Evolutionary conservation across 1,284 basidiomycete genomes (phyloP).

Genomic region (Malassezia vespertilionis): DNA sequence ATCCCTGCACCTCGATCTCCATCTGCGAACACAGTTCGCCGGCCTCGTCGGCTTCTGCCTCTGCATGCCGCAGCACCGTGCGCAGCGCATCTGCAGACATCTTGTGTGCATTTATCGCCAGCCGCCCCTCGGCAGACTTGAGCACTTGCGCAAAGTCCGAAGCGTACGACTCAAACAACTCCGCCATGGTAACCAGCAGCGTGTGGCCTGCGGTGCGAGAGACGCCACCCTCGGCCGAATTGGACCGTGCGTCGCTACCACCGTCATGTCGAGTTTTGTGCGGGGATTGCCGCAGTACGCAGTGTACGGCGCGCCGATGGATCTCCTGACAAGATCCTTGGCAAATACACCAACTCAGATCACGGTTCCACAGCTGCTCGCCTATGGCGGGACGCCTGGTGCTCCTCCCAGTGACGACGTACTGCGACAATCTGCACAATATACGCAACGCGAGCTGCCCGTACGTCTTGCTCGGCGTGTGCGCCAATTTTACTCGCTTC

Average conservation of each 20-base stretch:
- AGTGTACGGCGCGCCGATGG: slow-evolving; percentile 37
- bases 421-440: slow-evolving; percentile 34
- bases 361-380: slow-evolving; percentile 35
- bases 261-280: slow-evolving; percentile 1
- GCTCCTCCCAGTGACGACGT: slow-evolving; percentile 29
- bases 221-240: slow-evolving; percentile 9
- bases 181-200: slow-evolving; percentile 31
- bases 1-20: slow-evolving; percentile 96
- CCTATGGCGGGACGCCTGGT: slow-evolving; percentile 31
- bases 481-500: slow-evolving; percentile 41
- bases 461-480: slow-evolving; percentile 43
- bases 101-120: slow-evolving; percentile 18
- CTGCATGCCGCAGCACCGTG: slow-evolving; percentile 67
- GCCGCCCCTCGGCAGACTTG: slow-evolving; percentile 26
- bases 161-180: slow-evolving; percentile 44
- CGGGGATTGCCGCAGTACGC: slow-evolving; percentile 12
- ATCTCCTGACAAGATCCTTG: slow-evolving; percentile 29
- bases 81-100: slow-evolving; percentile 61
- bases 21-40: slow-evolving; percentile 93
- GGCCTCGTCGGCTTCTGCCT: slow-evolving; percentile 94
- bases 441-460: slow-evolving; percentile 40
- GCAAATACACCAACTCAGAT: slow-evolving; percentile 32
- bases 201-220: too few relatives aligned
- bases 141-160: slow-evolving; percentile 39
- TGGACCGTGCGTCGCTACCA: slow-evolving; percentile 3